A percentile compares a stretch with the other conserved stretches of the same genome.
Evolutionary conservation across 345 rosid genomes (phyloP).

Genomic region (Atalantia buxifolia): DNA sequence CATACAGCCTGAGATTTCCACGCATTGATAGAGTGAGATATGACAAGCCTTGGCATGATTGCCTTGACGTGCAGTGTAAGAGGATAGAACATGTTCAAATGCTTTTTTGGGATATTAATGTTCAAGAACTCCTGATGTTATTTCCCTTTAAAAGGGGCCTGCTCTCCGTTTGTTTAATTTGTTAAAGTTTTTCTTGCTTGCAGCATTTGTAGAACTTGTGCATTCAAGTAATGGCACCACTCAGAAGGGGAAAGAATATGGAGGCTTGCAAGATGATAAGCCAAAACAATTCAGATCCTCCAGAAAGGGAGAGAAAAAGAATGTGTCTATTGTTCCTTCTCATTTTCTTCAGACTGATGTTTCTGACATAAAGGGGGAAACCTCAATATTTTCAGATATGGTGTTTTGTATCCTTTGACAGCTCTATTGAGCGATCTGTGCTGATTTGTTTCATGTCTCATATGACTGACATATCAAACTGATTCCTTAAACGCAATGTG

Average conservation of each 20-base stretch:
- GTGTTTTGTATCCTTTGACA: constrained; percentile 85
- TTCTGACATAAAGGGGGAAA: constrained; percentile 73
- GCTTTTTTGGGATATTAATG: background rate
- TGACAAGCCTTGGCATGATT: constrained; percentile 98
- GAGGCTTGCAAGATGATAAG: constrained; percentile 34
- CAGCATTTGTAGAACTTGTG: constrained; percentile 87
- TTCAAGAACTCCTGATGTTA: background rate
- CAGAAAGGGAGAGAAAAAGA: constrained; percentile 55
- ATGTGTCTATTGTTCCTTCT: constrained; percentile 62
- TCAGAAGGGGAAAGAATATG: constrained; percentile 54
- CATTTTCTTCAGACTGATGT: constrained; percentile 83
- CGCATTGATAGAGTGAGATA: constrained; percentile 92
- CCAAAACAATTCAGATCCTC: constrained; percentile 35
- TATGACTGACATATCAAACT: background rate
- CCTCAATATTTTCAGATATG: constrained; percentile 70
- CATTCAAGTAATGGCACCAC: constrained; percentile 93
- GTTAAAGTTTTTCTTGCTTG: constrained; percentile 13
- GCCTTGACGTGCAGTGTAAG: constrained; percentile 93
- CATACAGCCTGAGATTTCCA: constrained; percentile 93
- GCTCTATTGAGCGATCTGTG: background rate
- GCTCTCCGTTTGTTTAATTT: background rate
- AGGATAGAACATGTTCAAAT: constrained; percentile 1
- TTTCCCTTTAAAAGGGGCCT: background rate
- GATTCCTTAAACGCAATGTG: background rate
- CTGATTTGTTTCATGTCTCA: constrained; percentile 3